A percentile compares a stretch with the other conserved stretches of the same genome.
phyloP scores from a whole-genome alignment of 2,329 filamentous ascomycete species.

The Furcasterigmium furcatum region DNA sequence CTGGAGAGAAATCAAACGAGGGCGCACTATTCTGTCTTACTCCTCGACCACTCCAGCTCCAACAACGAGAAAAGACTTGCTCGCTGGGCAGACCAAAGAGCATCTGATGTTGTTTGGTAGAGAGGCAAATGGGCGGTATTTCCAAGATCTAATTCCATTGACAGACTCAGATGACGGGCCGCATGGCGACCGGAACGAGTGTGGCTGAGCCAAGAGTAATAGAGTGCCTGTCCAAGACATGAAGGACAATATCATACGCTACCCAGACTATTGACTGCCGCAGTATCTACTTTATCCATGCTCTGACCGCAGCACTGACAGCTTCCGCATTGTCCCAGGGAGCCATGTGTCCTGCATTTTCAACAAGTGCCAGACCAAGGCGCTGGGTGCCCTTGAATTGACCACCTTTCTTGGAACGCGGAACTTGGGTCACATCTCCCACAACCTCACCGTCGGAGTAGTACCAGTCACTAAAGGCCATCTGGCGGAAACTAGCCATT shows the following conservation, averaged over 20 bases:
- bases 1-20: not conserved
- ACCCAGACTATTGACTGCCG: too few relatives aligned
- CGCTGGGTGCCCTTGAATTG: not conserved
- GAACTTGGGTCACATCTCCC: too few relatives aligned
- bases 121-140: not conserved
- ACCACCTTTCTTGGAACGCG: conserved; percentile 3
- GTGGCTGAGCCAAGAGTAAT: too few relatives aligned
- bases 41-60: not conserved
- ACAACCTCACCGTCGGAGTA: not conserved
- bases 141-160: not conserved
- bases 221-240: too few relatives aligned
- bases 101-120: not conserved
- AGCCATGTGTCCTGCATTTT: conserved; percentile 6
- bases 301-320: not conserved
- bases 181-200: too few relatives aligned
- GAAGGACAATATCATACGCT: too few relatives aligned
- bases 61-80: not conserved
- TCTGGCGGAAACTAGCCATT: not conserved
- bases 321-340: conserved; percentile 3
- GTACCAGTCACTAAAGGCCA: not conserved
- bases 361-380: conserved; percentile 2
- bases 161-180: too few relatives aligned
- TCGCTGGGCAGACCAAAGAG: not conserved
- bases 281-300: not conserved
- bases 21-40: not conserved